Base-by-base conservation (phyloP, 345 rosid genomes). In the Sapria himalayana region DNA sequence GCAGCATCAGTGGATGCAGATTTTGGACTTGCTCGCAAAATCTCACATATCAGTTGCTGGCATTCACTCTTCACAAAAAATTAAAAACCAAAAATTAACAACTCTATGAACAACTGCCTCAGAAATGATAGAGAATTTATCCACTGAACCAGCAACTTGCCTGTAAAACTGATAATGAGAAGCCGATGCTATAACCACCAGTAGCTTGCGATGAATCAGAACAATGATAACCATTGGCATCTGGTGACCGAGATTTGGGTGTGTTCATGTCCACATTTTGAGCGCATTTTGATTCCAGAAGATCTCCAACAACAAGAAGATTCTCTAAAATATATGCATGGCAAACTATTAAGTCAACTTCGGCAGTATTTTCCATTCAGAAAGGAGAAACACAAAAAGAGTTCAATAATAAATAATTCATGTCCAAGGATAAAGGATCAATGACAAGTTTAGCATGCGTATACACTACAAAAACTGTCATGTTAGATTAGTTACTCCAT, bases 41-140 rank as follows among this genome's bases (percentile, higher is more conserved):
- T 77, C 65, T 89, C 98, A 56, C 98, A 89, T 49, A 89, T 79
- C 44, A 89, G 92, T 72, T 89, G 98, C 63, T 89, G 98, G 64
- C 95, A 82, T 64, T 89, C 98, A 64, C 98, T 89, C 98, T 89
- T 57, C 36, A 27, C 49, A 57, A 43, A 58, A 16, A 34, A 33
- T 53, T 38, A 19, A 34, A 34, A 20, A 14, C 36, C 42, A 41
- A 24, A 39, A 52, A 32, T 29, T 45, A 46, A 18, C 38, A 41
- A 39, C 37, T 41, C 33, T 9, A 18, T 41, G 39, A 25, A 29
- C 23, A 46, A 41, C 19, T 27, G 19, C 24, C 25, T 37, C 34
- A 45, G 39, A n/a, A 47, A 31, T 60, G 43, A 41, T 22, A 22
- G 7, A 19, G 19, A 15, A 40, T 15, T 33, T 33, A 49, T 48